Evolutionary conservation across 176 grass and related monocot species (phyloP).

Genomic region (Eragrostis curvula): DNA sequence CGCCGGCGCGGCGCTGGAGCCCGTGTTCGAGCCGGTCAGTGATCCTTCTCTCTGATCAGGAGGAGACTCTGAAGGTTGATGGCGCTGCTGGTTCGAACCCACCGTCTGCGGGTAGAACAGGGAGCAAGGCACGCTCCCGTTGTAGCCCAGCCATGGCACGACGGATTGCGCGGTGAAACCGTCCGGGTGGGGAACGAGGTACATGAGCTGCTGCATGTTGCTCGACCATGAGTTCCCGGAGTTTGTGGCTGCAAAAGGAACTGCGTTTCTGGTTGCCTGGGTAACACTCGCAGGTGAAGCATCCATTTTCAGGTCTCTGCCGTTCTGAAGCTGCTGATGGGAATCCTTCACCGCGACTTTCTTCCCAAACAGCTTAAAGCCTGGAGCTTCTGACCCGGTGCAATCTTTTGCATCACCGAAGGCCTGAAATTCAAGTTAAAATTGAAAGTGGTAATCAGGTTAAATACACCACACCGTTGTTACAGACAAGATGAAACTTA

Average conservation of each 20-base stretch:
- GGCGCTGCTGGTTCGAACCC: slow-evolving; percentile 24
- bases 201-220: slow-evolving; percentile 55
- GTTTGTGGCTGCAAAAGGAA: slow-evolving; percentile 21
- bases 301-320: not conserved
- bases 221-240: slow-evolving; percentile 47
- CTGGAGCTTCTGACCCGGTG: slow-evolving; percentile 41
- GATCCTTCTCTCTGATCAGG: slow-evolving; percentile 63
- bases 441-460: not conserved
- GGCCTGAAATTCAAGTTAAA: slow-evolving; percentile 42
- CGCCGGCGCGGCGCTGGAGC: slow-evolving; percentile 20
- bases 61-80: slow-evolving; percentile 17
- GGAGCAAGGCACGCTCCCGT: slow-evolving; percentile 42
- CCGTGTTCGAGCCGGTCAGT: slow-evolving; percentile 66
- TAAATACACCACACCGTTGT: not conserved
- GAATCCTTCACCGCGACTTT: slow-evolving; percentile 48
- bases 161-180: slow-evolving; percentile 33
- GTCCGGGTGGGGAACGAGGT: slow-evolving; percentile 43
- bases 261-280: not conserved
- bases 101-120: slow-evolving; percentile 48
- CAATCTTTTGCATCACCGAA: slow-evolving; percentile 40
- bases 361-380: slow-evolving; percentile 78
- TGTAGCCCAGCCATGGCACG: slow-evolving; percentile 47
- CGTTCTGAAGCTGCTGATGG: slow-evolving; percentile 2
- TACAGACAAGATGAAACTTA: not conserved
- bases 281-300: slow-evolving; percentile 10